Percentiles rank a stretch among this genome's conserved stretches.
These are phyloP conservation scores for Trametes punicea DNA, from an alignment of 768 basidiomycete genomes.

Conservation along the genomic window DNA sequence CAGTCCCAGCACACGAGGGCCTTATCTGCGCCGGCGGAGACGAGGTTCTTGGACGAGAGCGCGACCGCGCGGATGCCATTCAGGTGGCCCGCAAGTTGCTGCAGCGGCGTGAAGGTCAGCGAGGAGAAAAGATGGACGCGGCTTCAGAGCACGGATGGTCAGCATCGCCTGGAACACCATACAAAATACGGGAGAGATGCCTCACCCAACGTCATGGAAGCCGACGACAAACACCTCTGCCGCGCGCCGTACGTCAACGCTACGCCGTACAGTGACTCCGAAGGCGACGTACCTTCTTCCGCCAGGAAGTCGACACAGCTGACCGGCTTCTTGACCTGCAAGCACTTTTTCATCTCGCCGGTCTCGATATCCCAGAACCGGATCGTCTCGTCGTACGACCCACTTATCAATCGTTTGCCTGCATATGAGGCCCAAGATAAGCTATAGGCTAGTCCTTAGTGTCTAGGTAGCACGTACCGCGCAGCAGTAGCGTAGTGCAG, in stretches of 20 bases:
- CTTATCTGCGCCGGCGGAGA: conserved; percentile 78
- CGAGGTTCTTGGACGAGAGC: conserved; percentile 78
- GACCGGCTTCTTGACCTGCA: conserved; percentile 85
- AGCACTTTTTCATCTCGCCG: conserved; percentile 65
- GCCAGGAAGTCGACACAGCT: conserved; percentile 85
- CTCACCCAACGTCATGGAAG: conserved; percentile 88
- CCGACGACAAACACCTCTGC: conserved; percentile 88
- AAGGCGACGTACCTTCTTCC: conserved; percentile 58
- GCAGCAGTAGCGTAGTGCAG: conserved; percentile 75
- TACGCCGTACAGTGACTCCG: background rate
- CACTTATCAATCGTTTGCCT: conserved; percentile 81
- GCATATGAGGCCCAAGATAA: background rate
- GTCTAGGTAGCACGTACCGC: conserved; percentile 37
- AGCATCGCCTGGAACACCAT: background rate
- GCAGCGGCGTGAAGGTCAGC: conserved; percentile 77
- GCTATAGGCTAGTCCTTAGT: too few relatives aligned
- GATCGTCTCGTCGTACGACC: conserved; percentile 90
- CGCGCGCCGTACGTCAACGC: background rate
- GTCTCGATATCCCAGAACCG: conserved; percentile 85
- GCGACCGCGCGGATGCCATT: conserved; percentile 91
- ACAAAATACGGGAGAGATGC: background rate
- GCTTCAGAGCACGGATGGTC: conserved; percentile 34
- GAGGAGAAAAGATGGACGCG: conserved; percentile 89
- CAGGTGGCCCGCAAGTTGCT: conserved; percentile 80
- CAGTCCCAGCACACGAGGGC: conserved; percentile 86